Evolutionary conservation across 345 rosid genomes (phyloP).

Genomic region (Brassica carinata): DNA sequence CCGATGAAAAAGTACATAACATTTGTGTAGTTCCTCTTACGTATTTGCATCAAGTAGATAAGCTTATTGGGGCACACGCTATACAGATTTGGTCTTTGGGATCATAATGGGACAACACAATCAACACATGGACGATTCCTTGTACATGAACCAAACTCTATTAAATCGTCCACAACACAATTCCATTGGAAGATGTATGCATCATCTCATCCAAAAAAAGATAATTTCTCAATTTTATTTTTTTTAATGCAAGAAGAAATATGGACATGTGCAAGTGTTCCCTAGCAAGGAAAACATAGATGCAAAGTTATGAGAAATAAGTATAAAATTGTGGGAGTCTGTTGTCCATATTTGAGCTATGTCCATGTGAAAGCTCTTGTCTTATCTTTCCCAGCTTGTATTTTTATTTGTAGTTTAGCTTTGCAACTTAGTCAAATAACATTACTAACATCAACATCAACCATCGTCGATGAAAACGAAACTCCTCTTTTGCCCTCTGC

Average conservation of each 20-base stretch:
- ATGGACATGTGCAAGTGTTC: slow-evolving; percentile 41
- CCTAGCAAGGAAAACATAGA: slow-evolving; percentile 22
- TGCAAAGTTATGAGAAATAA: slow-evolving; percentile 27
- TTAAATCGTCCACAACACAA: slow-evolving; percentile 22
- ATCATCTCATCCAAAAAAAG: slow-evolving; percentile 21
- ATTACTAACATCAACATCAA: slow-evolving; percentile 32
- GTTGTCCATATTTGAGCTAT: slow-evolving; percentile 35
- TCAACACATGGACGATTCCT: slow-evolving; percentile 42
- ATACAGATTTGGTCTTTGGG: slow-evolving; percentile 18
- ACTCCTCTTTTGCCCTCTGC: background rate
- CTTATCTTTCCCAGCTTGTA: slow-evolving; percentile 35
- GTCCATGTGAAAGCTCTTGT: slow-evolving; percentile 36
- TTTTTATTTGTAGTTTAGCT: slow-evolving; percentile 28
- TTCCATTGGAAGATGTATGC: slow-evolving; percentile 18
- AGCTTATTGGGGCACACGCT: background rate
- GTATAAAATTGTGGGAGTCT: slow-evolving; percentile 32
- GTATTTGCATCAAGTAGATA: background rate
- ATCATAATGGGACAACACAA: slow-evolving; percentile 30
- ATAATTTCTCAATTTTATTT: background rate
- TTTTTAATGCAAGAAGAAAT: background rate
- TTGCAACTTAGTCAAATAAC: slow-evolving; percentile 38
- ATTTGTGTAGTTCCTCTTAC: background rate
- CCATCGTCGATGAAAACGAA: slow-evolving; percentile 19
- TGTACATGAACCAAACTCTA: slow-evolving; percentile 40
- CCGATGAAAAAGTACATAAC: background rate